Base-by-base conservation (phyloP, 441 rosid species). In the Breynia disticha region DNA sequence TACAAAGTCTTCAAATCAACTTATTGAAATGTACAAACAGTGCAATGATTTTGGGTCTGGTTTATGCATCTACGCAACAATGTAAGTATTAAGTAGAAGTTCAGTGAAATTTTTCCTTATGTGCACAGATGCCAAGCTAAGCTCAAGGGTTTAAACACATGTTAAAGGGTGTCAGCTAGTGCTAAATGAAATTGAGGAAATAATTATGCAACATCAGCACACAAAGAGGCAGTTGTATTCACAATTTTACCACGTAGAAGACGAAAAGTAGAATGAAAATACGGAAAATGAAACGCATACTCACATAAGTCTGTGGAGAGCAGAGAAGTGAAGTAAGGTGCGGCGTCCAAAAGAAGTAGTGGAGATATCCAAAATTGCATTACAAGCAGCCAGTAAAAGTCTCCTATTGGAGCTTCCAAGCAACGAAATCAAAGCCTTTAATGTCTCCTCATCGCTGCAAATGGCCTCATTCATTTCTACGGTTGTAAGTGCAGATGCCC, bases 341-440 rank as follows among this genome's bases (percentile, higher is more conserved):
- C 58, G 68, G 53, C 75, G 64, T 50, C 80, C 86, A 22, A 66
- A 17, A 16, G 52, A 69, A 57, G 80, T 72, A 18, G 77, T 61
- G 17, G 74, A 79, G 61, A 79, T 63, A 72, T 82, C 89, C 73
- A 74, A 60, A 48, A 82, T 47, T 35, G 79, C 74, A 63, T 70
- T 57, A 46, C 83, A 77, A 16, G 73, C 80, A 50, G 75, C 75
- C 60, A 54, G 12, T 48, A 71, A 63, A 53, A 79, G 68, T 39
- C 41, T 57, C 56, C 57, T 62, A 16, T 21, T 38, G 15, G 61
- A 45, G 56, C 60, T 57, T 49, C 64, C 61, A 17, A 78, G 15
- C 60, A 52, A 63, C 52, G 49, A 63, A 19, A 79, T 19, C 20
- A 82, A 49, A 56, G 59, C 61, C 67, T 58, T 69, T 57, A 82